Evolutionary conservation across 2,329 filamentous ascomycete species (phyloP).

Genomic region (Cladophialophora psammophila): DNA sequence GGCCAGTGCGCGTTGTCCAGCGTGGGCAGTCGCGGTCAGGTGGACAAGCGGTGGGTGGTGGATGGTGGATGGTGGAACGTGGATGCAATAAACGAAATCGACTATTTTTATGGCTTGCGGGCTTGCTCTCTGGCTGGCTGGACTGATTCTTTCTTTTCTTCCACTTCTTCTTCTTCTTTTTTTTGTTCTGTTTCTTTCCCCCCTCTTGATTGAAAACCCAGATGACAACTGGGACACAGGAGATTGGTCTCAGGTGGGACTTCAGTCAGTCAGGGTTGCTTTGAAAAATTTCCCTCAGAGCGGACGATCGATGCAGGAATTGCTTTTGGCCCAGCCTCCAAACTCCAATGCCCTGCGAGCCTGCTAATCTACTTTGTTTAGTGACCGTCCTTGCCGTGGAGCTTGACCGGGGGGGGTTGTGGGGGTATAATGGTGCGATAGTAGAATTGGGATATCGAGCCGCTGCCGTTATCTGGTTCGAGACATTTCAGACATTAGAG

Average conservation of each 20-base stretch:
- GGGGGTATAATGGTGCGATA: constrained; percentile 1
- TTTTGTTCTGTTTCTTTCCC: not conserved
- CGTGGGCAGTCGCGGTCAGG: constrained; percentile 8
- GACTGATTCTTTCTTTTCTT: not conserved
- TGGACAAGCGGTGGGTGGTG: not conserved
- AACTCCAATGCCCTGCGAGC: not conserved
- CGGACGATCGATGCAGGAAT: not conserved
- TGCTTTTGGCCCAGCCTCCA: constrained; percentile 1
- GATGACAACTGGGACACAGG: not conserved
- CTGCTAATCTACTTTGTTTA: constrained; percentile 3
- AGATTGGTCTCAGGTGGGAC: not conserved
- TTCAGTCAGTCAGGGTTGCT: constrained; percentile 1
- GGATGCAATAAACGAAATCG: not conserved
- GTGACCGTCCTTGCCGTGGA: not conserved
- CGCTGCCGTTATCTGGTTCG: not conserved
- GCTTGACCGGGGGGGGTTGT: not conserved
- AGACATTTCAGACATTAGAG: not conserved
- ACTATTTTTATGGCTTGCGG: constrained; percentile 3
- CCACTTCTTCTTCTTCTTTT: too few species aligned
- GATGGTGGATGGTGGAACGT: not conserved
- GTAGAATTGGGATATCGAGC: constrained; percentile 11
- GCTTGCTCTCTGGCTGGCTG: not conserved
- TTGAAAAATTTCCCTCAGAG: not conserved
- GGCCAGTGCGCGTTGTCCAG: not conserved
- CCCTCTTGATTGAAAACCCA: not conserved